These are phyloP conservation scores for Pseudonitzschia delicatissima DNA, from an alignment of 108 stramenopile species.

Conservation along the genomic window DNA sequence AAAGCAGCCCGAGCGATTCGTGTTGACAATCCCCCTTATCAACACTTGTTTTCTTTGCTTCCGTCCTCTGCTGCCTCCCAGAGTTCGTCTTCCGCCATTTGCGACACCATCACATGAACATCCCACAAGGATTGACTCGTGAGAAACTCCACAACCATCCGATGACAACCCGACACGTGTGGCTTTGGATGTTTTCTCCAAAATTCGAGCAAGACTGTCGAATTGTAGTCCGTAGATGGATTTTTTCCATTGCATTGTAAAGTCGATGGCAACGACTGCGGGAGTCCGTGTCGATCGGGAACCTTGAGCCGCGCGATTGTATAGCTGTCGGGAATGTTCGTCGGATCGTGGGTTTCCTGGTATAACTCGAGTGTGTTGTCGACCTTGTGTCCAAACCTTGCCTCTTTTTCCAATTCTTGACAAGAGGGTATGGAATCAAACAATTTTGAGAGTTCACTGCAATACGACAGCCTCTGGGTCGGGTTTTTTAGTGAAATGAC, in stretches of 20 bases:
- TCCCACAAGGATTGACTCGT: slow-evolving; percentile 69
- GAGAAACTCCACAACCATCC: slow-evolving; percentile 69
- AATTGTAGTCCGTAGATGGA: not conserved
- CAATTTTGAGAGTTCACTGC: slow-evolving; percentile 68
- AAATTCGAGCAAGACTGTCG: slow-evolving; percentile 62
- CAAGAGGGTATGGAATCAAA: slow-evolving; percentile 56
- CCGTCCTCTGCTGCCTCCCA: slow-evolving; percentile 20
- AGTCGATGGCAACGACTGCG: slow-evolving; percentile 19
- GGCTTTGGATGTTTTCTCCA: slow-evolving; percentile 52
- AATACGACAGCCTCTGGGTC: slow-evolving; percentile 49
- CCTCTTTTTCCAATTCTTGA: slow-evolving; percentile 40
- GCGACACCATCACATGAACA: slow-evolving; percentile 62
- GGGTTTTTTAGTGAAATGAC: slow-evolving; percentile 31
- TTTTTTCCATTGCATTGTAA: not conserved
- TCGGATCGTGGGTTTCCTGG: slow-evolving; percentile 30
- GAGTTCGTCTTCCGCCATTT: slow-evolving; percentile 48
- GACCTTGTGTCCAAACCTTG: slow-evolving; percentile 25
- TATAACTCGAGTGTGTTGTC: slow-evolving; percentile 42
- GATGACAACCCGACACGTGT: slow-evolving; percentile 44
- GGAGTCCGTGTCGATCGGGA: slow-evolving; percentile 62
- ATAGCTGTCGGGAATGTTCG: slow-evolving; percentile 45
- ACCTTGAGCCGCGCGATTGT: slow-evolving; percentile 53
- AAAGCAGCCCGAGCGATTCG: slow-evolving; percentile 52
- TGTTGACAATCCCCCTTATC: not conserved
- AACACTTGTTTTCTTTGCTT: slow-evolving; percentile 1